A percentile compares a stretch with the other conserved stretches of the same genome.
Conservation (phyloP, 2,329 filamentous ascomycete genomes). For the Trichoderma aggressivum region DNA sequence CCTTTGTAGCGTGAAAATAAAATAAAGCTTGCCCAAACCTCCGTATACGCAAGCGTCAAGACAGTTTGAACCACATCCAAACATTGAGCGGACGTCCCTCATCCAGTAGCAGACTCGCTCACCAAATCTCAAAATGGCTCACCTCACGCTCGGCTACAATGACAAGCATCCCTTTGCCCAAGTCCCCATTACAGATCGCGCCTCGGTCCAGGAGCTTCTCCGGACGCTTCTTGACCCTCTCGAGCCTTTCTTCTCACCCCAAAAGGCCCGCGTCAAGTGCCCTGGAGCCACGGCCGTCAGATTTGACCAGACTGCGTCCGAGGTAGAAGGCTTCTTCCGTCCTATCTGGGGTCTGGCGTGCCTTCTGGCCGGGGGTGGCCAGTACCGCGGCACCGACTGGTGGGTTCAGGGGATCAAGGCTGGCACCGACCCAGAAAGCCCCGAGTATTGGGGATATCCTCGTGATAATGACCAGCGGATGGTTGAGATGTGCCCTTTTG, state of each 20-base stretch:
- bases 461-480: slow-evolving; percentile 62
- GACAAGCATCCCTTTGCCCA: slow-evolving; percentile 54
- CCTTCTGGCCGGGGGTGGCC: slow-evolving; percentile 64
- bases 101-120: background rate
- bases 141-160: slow-evolving; percentile 46
- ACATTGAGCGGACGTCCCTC: background rate
- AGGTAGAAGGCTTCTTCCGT: slow-evolving; percentile 72
- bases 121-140: background rate
- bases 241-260: slow-evolving; percentile 61
- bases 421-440: slow-evolving; percentile 65
- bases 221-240: slow-evolving; percentile 66
- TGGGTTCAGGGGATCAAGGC: slow-evolving; percentile 66
- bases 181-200: slow-evolving; percentile 48
- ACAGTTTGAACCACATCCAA: background rate
- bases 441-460: slow-evolving; percentile 75
- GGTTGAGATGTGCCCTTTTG: slow-evolving; percentile 81
- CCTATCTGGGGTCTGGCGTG: slow-evolving; percentile 74
- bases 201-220: slow-evolving; percentile 51
- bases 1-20: background rate
- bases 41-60: background rate
- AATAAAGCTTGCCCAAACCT: background rate
- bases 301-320: slow-evolving; percentile 73
- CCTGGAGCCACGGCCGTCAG: slow-evolving; percentile 69
- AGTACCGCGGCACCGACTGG: slow-evolving; percentile 56
- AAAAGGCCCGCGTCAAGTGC: slow-evolving; percentile 37